A percentile compares a stretch with the other conserved stretches of the same genome.
Evolutionary conservation across 352 stramenopile genomes (phyloP).

Genomic region (Globisporangium takayamanum): DNA sequence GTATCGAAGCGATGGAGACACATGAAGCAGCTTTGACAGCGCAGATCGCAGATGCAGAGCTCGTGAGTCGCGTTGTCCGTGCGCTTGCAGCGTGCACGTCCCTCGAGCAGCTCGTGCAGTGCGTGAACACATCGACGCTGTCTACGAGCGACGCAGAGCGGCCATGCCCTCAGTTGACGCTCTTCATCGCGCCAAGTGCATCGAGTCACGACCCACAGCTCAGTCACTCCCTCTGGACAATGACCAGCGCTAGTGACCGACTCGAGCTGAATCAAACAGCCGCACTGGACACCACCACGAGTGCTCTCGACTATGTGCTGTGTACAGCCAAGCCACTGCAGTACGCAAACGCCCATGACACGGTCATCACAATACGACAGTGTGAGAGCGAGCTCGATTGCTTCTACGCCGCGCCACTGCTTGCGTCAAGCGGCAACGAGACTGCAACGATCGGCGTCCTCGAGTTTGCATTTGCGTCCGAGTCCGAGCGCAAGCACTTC

Average conservation of each 20-base stretch:
- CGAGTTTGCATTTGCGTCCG: conserved; percentile 13
- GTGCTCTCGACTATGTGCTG: no score
- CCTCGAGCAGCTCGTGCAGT: conserved; percentile 7
- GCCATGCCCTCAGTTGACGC: not conserved
- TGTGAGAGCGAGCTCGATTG: not conserved
- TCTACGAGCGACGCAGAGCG: conserved; percentile 5
- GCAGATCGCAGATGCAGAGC: not conserved
- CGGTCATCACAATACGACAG: no score
- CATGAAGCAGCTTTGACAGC: not conserved
- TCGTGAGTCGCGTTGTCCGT: not conserved
- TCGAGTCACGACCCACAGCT: no score
- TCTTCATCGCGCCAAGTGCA: conserved; percentile 2
- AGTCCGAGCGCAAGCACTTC: conserved; percentile 8
- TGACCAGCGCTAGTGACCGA: not conserved
- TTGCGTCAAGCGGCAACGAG: not conserved
- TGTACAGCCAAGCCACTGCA: not conserved
- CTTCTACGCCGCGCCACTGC: conserved; percentile 6
- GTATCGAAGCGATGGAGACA: not conserved
- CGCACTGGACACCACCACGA: no score
- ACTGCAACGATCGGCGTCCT: conserved; percentile 1
- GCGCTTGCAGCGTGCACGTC: conserved; percentile 6
- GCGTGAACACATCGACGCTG: conserved; percentile 2
- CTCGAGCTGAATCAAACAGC: not conserved
- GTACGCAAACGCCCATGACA: not conserved
- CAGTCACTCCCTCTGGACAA: not conserved